A percentile compares a stretch with the other conserved stretches of the same genome.
phyloP scores from a whole-genome alignment of 2,329 filamentous ascomycete species.

The Trichoderma koningii region DNA sequence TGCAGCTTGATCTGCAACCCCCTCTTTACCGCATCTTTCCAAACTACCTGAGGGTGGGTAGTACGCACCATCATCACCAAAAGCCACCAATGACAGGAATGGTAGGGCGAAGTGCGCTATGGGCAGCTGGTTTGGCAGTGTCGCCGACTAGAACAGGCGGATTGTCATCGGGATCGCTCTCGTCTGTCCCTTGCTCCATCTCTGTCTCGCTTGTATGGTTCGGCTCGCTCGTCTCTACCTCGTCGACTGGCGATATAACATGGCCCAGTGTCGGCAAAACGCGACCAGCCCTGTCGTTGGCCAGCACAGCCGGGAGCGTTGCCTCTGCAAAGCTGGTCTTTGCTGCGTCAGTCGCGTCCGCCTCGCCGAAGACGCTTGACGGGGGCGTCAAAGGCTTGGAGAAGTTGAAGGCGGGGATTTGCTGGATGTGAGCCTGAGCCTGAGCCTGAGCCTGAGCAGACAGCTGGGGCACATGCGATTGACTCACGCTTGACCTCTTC shows the following conservation, averaged over 20 bases:
- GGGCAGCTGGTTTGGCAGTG: neutral
- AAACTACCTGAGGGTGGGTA: neutral
- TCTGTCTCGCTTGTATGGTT: constrained; percentile 39
- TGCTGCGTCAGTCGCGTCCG: neutral
- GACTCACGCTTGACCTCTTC: constrained; percentile 46
- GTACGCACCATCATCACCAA: constrained; percentile 2
- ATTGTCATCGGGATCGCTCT: constrained; percentile 38
- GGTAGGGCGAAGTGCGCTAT: constrained; percentile 19
- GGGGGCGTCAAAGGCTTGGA: constrained; percentile 40
- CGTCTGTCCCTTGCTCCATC: constrained; percentile 38
- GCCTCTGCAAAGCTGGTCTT: constrained; percentile 21
- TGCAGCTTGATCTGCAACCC: neutral
- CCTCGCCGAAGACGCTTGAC: neutral
- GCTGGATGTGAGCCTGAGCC: constrained; percentile 27
- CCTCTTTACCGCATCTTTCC: neutral
- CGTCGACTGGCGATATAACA: constrained; percentile 35
- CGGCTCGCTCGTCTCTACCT: constrained; percentile 40
- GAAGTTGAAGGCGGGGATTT: constrained; percentile 41
- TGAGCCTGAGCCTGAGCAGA: constrained; percentile 28
- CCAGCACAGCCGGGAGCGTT: neutral
- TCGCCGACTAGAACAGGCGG: neutral
- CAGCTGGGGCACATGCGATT: constrained; percentile 39
- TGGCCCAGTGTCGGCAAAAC: constrained; percentile 28
- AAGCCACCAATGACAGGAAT: constrained; percentile 16
- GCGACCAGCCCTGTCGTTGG: constrained; percentile 20